Base-by-base conservation (phyloP, 2,329 filamentous ascomycete species). In the Hypoxylon sp. region DNA sequence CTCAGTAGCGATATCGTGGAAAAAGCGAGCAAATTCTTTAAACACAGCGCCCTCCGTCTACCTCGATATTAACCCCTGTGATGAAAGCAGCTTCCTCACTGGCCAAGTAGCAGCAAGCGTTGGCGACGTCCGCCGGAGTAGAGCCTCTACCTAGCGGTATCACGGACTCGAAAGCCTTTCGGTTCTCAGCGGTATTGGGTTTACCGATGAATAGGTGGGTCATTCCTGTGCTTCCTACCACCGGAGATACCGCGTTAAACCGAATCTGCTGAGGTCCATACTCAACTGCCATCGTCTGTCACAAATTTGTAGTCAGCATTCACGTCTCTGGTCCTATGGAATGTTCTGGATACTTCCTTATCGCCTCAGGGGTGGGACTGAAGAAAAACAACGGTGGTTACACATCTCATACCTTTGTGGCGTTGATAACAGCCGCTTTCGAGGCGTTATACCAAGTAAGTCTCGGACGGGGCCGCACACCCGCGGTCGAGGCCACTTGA, bases 1-100 rank as follows among this genome's bases (percentile, higher is more conserved):
- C 27, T 50, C 48, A 42, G 51, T 46, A 29, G 19, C 8, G 29
- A 56, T 19, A 13, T 58, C 19, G n/a, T 48, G 24, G 21, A 44
- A 35, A 19, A 6, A 17, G 19, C 39, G 27, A 61, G 55, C 24
- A 19, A 57, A 57, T 15, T 39, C 17, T 21, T 72, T 60, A 78
- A 7, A 78, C 75, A 57, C 75, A 77, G 3, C 77, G 69, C 11
- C 77, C 77, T 29, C 77, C 76, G 46, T 78, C 76, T 7, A 91
- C 86, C 58, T 92, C 87, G 68, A 93, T 81, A 68, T 91, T 90
- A n/a, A 90, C 84, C 0, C 91, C 92, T 0, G 91, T 93, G 69
- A 94, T 87, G 73, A 93, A 93, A 2, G 82, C 84, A 0, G 89
- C 89, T 75, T 93, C 92, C 29, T 93, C 89, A 65, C 89, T 92